Base-by-base conservation (phyloP, 495 filamentous ascomycete genomes). In the Gamarada debralockiae region DNA sequence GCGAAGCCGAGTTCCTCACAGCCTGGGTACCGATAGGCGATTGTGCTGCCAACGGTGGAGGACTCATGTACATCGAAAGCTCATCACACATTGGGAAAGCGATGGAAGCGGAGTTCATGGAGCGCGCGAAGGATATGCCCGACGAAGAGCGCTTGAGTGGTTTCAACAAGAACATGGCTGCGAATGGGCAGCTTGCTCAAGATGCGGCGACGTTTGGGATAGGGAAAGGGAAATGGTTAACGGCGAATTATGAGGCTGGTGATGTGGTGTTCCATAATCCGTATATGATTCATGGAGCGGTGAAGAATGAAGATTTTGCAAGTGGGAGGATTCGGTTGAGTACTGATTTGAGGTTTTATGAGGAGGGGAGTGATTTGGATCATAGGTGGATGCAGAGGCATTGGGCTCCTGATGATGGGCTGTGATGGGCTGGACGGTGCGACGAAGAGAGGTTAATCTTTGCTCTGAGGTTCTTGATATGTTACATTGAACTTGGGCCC, bases 11-110 rank as follows among this genome's bases (percentile, higher is more conserved):
- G 0, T 73, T 70, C 50, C 55, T 84, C 7, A 86, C 80, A 18
- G 80, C 80, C 6, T 85, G 82, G 82, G 77, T 83, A 0, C 80
- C 79, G 0, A 82, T 84, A 25, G 81, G 81, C 0, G 79, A 84
- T 57, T 65, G 81, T 14, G 67, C 70, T 36, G 13, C 79, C 2
- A 74, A 71, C 44, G 81, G 81, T 0, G 79, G 82, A 1, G 82
- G 81, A 0, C 53, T 85, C 42, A 81, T 85, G 17, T 85, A 85
- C 57, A 59, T 86, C 7, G 80, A 83, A 57, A n/a, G 43, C 34
- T 4, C 43, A 63, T 29, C 27, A 10, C 27, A 29, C 5, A 4
- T 29, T 10, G 27, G 27, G 27, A 29, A 29, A 29, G 27, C 6
- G 61, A 15, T 40, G 7, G 37, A 40, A 40, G 14, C 4, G 37